Evolutionary conservation across 2,329 filamentous ascomycete genomes (phyloP).

Genomic region (Penicillium rolfsii): DNA sequence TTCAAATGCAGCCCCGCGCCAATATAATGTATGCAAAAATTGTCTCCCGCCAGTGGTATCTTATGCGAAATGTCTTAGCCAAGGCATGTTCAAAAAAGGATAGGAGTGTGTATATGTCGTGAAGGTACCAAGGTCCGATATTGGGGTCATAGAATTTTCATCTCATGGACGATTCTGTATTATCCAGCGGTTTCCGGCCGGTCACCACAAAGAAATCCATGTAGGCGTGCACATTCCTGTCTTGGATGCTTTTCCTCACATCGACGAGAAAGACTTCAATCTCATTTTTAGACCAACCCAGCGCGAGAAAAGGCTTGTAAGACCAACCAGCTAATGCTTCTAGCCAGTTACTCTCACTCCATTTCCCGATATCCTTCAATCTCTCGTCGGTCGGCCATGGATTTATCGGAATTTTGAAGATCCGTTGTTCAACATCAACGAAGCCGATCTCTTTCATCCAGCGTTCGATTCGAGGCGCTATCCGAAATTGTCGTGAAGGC

Average conservation of each 20-base stretch:
- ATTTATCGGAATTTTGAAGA: conserved; percentile 58
- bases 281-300: conserved; percentile 51
- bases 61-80: conserved; percentile 32
- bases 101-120: conserved; percentile 15
- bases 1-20: conserved; percentile 23
- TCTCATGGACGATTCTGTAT: conserved; percentile 24
- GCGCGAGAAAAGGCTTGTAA: conserved; percentile 47
- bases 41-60: conserved; percentile 32
- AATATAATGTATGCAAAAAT: conserved; percentile 30
- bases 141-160: background rate
- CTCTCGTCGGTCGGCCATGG: conserved; percentile 55
- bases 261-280: conserved; percentile 53
- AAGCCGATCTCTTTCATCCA: conserved; percentile 63
- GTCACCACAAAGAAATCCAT: conserved; percentile 45
- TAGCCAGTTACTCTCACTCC: conserved; percentile 53
- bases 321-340: conserved; percentile 49
- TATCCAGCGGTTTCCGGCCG: conserved; percentile 38
- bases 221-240: conserved; percentile 48
- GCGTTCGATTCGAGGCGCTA: conserved; percentile 57
- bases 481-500: conserved; percentile 53
- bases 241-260: conserved; percentile 47
- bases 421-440: conserved; percentile 57
- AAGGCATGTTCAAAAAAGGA: conserved; percentile 21
- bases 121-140: conserved; percentile 1
- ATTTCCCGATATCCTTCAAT: conserved; percentile 54